Evolutionary conservation across 2,329 filamentous ascomycete species (phyloP).

Genomic region (Raffaelea arxii): DNA sequence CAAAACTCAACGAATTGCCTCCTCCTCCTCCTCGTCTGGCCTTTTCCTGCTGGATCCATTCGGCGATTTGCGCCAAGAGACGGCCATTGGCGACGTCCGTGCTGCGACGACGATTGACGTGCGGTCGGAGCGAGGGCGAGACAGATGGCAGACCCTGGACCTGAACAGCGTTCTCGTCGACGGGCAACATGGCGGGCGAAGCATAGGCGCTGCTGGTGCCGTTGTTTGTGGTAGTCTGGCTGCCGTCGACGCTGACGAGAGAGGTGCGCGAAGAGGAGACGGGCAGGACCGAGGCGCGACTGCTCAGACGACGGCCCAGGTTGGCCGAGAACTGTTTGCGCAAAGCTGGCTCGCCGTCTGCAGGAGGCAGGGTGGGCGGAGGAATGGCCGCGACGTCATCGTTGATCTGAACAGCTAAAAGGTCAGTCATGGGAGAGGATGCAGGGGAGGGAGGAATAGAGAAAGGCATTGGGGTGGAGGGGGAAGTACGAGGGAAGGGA

Average conservation of each 20-base stretch:
- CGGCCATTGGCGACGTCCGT: slow-evolving; percentile 35
- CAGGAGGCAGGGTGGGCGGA: slow-evolving; percentile 12
- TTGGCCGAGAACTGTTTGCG: slow-evolving; percentile 36
- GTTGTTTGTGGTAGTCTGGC: not conserved
- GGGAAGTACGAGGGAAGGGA: too few relatives aligned
- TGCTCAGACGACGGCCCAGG: slow-evolving; percentile 33
- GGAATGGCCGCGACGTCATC: slow-evolving; percentile 34
- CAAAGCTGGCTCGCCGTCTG: slow-evolving; percentile 25
- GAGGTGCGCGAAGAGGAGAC: slow-evolving; percentile 35
- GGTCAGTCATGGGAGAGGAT: too few relatives aligned
- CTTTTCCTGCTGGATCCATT: slow-evolving; percentile 79
- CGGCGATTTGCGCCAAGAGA: slow-evolving; percentile 63
- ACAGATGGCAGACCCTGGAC: not conserved
- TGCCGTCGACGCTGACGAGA: slow-evolving; percentile 19
- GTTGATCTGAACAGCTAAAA: slow-evolving; percentile 46
- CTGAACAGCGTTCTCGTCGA: slow-evolving; percentile 4
- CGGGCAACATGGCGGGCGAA: not conserved
- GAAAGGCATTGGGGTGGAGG: too few relatives aligned
- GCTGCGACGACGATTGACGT: slow-evolving; percentile 22
- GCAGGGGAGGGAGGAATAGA: too few relatives aligned
- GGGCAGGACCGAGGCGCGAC: slow-evolving; percentile 26
- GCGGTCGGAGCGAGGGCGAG: slow-evolving; percentile 8
- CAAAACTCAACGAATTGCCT: too few relatives aligned
- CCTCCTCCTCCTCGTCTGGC: slow-evolving; percentile 29
- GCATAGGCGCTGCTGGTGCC: slow-evolving; percentile 18